Percentiles rank a stretch among this genome's conserved stretches.
Evolutionary conservation across 345 rosid species (phyloP).

Genomic region (Mangifera indica): DNA sequence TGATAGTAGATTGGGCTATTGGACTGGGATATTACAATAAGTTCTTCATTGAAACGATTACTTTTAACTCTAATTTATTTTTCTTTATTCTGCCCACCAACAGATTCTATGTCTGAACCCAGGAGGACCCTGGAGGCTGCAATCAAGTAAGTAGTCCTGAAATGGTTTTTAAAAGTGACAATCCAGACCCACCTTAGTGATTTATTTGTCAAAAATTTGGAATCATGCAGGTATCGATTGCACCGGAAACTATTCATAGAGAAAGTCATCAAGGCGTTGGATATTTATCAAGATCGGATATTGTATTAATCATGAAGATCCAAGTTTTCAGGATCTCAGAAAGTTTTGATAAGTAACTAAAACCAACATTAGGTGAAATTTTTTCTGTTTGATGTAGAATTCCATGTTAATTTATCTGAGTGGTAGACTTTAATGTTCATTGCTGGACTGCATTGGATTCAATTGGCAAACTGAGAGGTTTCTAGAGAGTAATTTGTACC

Average conservation of each 20-base stretch:
- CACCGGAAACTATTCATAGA: slow-evolving; percentile 69
- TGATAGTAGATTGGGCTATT: too few relatives aligned
- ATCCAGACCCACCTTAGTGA: not conserved
- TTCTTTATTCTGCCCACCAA: not conserved
- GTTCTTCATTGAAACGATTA: too few relatives aligned
- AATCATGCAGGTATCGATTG: slow-evolving; percentile 59
- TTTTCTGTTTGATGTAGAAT: too few relatives aligned
- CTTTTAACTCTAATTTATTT: not conserved
- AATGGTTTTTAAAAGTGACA: not conserved
- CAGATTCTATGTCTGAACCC: slow-evolving; percentile 63
- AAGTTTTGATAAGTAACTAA: slow-evolving; percentile 18
- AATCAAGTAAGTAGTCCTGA: slow-evolving; percentile 43
- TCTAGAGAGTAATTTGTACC: too few relatives aligned
- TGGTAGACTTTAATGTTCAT: too few relatives aligned
- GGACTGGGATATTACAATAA: too few relatives aligned
- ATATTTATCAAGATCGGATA: slow-evolving; percentile 70
- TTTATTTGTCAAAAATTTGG: not conserved
- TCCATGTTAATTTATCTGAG: too few relatives aligned
- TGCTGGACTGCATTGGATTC: too few relatives aligned
- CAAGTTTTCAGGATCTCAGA: not conserved
- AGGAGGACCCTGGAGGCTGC: slow-evolving; percentile 59
- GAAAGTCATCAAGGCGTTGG: slow-evolving; percentile 71
- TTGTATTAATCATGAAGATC: slow-evolving; percentile 36
- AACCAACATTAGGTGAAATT: too few relatives aligned
- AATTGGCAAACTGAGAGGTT: too few relatives aligned